Evolutionary conservation across 1,139 yeast genomes (phyloP), one percentile per base, ranked within the genome.

Genomic region (Suhomyces maxii): DNA sequence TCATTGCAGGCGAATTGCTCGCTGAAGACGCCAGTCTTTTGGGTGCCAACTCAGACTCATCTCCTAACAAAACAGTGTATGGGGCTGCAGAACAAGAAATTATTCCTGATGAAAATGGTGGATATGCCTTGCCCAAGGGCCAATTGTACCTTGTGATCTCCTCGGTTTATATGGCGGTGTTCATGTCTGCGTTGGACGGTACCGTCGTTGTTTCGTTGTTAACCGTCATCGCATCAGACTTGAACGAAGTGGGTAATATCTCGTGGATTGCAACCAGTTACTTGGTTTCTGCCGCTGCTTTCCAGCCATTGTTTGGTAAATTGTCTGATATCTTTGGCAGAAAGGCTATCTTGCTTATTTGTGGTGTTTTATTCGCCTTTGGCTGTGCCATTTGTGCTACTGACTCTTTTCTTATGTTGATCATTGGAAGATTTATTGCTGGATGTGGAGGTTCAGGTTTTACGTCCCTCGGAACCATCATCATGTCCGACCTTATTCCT

Each of bases 271-370:
- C 81, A 25, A 71, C 77, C 26, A 67, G 78, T 5, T 58, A 61
- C 57, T 44, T 75, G 46, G 62, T 75, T 47, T 67, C 77, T 6
- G 64, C 73, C 11, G 65, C 80, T 1, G 79, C 79, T 1, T 73
- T 73, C 56, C 80, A 75, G 64, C 97, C 97, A 1, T 66, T 90
- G 25, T 89, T 84, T 55, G 97, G 97, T 25, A 89, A 89, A 59
- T 65, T 90, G 32, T 84, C 95, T 4, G 97, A 89, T 58, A 87
- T 89, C 38, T 89, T 85, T 63, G 97, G 97, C 18, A 77, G 96
- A 56, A 86, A 80, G 59, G 54, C 42, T 40, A 58, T 68, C 23
- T 59, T 75, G 23, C 50, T 73, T 13, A 49, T 64, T 10, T 75
- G 79, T 55, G 61, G 70, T 32, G 52, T 54, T 1, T 57, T 73